These are phyloP conservation scores for Hirsutella minnesotensis DNA, from an alignment of 2,329 filamentous ascomycete species.

Conservation along the genomic window DNA sequence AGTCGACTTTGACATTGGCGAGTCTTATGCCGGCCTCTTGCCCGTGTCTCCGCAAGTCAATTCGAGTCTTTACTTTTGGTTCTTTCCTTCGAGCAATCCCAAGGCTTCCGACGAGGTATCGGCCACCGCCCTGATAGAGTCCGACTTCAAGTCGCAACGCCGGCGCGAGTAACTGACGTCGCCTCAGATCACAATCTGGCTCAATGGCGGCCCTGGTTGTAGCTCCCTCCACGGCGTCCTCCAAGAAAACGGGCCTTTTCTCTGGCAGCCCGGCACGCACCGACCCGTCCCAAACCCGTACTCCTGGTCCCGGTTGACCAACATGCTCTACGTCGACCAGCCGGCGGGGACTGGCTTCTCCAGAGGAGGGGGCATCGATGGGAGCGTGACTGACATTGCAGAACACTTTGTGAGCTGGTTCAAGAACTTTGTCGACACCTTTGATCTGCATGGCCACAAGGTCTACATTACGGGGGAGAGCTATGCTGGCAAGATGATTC, in stretches of 20 bases:
- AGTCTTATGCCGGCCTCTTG: not conserved
- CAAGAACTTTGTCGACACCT: constrained; percentile 60
- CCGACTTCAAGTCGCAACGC: too few species aligned
- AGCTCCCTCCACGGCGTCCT: constrained; percentile 57
- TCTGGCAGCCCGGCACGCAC: constrained; percentile 57
- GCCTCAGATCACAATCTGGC: constrained; percentile 29
- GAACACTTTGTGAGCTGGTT: constrained; percentile 60
- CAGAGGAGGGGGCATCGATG: constrained; percentile 39
- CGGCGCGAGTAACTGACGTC: not conserved
- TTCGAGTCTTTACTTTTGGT: constrained; percentile 32
- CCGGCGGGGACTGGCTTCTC: constrained; percentile 55
- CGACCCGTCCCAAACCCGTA: constrained; percentile 53
- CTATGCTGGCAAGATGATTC: not conserved
- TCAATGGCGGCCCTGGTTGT: constrained; percentile 37
- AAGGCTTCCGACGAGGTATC: constrained; percentile 27
- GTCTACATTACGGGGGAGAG: constrained; percentile 51
- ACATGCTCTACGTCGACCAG: constrained; percentile 52
- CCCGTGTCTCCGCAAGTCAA: not conserved
- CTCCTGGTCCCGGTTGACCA: constrained; percentile 43
- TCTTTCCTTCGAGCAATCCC: constrained; percentile 33
- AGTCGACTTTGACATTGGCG: not conserved
- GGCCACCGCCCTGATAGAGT: not conserved
- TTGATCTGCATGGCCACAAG: constrained; percentile 49
- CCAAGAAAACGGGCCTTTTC: constrained; percentile 62
- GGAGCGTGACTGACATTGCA: constrained; percentile 48